Conservation (phyloP, 2,329 filamentous ascomycete genomes). For the Ascochyta koolunga region DNA sequence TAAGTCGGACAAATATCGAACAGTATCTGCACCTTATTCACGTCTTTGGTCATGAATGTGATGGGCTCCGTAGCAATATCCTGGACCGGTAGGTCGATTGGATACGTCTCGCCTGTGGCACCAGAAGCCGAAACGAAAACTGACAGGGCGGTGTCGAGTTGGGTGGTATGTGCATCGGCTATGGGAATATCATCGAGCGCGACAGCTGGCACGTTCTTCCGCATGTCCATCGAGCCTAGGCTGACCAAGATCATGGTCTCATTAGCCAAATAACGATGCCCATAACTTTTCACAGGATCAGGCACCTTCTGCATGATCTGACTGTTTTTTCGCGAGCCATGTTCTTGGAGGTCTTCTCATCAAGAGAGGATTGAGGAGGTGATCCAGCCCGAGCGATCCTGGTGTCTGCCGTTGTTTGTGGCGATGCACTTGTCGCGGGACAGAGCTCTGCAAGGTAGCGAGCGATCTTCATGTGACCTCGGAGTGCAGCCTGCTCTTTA, state of each 20-base stretch:
- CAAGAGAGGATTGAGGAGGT: slow-evolving; percentile 64
- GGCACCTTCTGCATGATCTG: slow-evolving; percentile 55
- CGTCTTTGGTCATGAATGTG: slow-evolving; percentile 80
- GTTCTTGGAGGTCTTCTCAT: slow-evolving; percentile 51
- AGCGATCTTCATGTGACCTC: slow-evolving; percentile 86
- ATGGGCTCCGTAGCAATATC: slow-evolving; percentile 94
- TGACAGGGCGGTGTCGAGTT: slow-evolving; percentile 92
- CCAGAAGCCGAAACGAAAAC: slow-evolving; percentile 87
- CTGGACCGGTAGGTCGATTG: slow-evolving; percentile 90
- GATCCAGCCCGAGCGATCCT: slow-evolving; percentile 47
- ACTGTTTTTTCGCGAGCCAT: slow-evolving; percentile 47
- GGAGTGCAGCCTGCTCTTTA: slow-evolving; percentile 87
- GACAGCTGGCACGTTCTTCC: slow-evolving; percentile 80
- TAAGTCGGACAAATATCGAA: slow-evolving; percentile 98
- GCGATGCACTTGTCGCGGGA: slow-evolving; percentile 40
- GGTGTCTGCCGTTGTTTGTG: slow-evolving; percentile 33
- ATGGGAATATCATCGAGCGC: slow-evolving; percentile 87
- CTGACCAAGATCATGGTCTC: slow-evolving; percentile 91
- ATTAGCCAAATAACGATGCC: slow-evolving; percentile 89
- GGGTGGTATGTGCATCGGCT: slow-evolving; percentile 85
- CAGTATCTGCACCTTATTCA: slow-evolving; percentile 80
- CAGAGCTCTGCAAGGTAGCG: slow-evolving; percentile 67
- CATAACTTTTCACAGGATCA: slow-evolving; percentile 92
- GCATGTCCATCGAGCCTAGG: slow-evolving; percentile 91
- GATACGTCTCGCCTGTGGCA: slow-evolving; percentile 82